phyloP scores from a whole-genome alignment of 768 basidiomycete species.

The Tricholoma saponaceum region DNA sequence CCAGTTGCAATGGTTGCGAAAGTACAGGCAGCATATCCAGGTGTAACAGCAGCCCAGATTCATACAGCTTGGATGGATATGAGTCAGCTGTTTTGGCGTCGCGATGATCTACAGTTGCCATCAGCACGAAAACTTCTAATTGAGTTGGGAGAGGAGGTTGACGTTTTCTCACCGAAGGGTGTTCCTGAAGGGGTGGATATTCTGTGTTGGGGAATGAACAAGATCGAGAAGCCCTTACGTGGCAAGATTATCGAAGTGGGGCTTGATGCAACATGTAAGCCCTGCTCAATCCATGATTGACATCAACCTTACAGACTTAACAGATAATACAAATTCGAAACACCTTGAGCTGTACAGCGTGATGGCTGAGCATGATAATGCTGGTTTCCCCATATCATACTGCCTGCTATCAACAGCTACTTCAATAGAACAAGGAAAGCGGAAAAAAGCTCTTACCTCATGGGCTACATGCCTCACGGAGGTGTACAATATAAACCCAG shows the following conservation, averaged over 20 bases:
- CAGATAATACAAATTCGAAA: conserved; percentile 22
- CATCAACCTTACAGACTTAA: background rate
- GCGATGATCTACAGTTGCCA: conserved; percentile 16
- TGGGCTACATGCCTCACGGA: conserved; percentile 11
- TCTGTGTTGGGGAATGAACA: conserved; percentile 18
- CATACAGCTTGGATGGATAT: conserved; percentile 22
- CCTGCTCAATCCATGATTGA: background rate
- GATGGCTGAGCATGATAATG: conserved; percentile 20
- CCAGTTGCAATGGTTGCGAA: conserved; percentile 24
- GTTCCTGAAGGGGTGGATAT: conserved; percentile 18
- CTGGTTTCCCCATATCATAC: conserved; percentile 21
- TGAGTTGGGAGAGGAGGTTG: conserved; percentile 9
- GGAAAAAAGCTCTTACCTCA: conserved; percentile 15
- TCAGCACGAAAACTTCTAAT: conserved; percentile 18
- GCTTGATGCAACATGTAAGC: conserved; percentile 19
- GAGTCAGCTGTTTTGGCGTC: conserved; percentile 23
- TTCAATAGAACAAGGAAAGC: conserved; percentile 17
- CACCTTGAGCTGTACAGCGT: conserved; percentile 23
- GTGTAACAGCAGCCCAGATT: conserved; percentile 20
- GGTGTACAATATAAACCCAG: conserved; percentile 9
- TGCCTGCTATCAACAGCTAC: conserved; percentile 19
- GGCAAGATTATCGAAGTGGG: conserved; percentile 16
- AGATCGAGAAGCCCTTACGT: conserved; percentile 7
- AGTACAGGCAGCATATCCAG: conserved; percentile 28
- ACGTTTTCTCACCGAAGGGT: conserved; percentile 10